Conservation (phyloP, 257 asterid species). For the Linderniella brevidens region DNA sequence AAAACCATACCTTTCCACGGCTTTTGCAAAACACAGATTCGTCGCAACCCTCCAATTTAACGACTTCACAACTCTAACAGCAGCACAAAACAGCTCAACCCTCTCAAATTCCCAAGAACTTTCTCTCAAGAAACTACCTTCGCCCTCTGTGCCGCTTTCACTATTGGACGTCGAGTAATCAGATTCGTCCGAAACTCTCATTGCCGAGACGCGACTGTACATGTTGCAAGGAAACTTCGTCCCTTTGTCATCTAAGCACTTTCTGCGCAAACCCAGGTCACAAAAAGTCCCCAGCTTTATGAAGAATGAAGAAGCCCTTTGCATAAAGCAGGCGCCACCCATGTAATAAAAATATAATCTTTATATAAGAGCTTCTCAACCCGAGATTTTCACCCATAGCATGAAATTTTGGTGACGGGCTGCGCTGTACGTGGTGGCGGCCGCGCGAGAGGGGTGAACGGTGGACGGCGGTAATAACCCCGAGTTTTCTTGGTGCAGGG, state of each 20-base stretch:
- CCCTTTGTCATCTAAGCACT: constrained; percentile 9
- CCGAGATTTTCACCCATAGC: constrained; percentile 12
- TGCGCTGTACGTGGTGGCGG: not conserved
- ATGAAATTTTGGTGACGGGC: constrained; percentile 1
- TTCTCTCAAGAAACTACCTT: constrained; percentile 13
- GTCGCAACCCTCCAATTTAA: constrained; percentile 32
- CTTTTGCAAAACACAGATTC: constrained; percentile 16
- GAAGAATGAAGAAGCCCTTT: constrained; percentile 15
- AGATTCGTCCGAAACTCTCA: constrained; percentile 18
- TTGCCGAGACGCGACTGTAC: constrained; percentile 25
- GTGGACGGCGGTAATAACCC: constrained; percentile 6
- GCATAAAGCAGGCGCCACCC: constrained; percentile 25
- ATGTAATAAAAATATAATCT: constrained; percentile 22
- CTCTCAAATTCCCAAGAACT: constrained; percentile 8
- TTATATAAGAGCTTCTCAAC: constrained; percentile 11
- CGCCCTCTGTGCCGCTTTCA: constrained; percentile 18
- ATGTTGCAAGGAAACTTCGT: constrained; percentile 13
- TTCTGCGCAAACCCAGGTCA: constrained; percentile 13
- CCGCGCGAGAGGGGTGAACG: constrained; percentile 3
- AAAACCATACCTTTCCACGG: constrained; percentile 34
- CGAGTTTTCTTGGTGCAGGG: constrained; percentile 4
- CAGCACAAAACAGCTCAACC: constrained; percentile 18
- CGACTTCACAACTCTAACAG: constrained; percentile 41
- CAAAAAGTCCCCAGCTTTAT: constrained; percentile 10
- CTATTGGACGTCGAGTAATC: constrained; percentile 28